Evolutionary conservation across 805 yeast species (phyloP), one percentile per base, ranked within the genome.

Genomic region (Metschnikowia santaceciliae): DNA sequence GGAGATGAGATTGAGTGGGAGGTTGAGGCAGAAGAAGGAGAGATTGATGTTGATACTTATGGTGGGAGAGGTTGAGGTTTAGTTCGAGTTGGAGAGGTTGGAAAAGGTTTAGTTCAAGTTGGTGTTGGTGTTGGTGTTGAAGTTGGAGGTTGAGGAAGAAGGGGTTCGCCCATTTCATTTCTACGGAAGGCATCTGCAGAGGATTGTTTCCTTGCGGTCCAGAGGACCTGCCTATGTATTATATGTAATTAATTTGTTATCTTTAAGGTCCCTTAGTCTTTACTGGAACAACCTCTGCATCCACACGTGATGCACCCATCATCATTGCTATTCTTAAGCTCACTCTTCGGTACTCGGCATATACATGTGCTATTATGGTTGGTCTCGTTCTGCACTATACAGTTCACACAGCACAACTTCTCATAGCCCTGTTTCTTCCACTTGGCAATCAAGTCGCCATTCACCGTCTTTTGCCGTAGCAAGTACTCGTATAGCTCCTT

Each of bases 371-470:
- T 77, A 39, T 59, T 60, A 58, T 84, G 86, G 58, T 80, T 80
- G 42, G 77, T 82, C 54, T 86, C 90, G 36, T 66, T 66, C 26
- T 75, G 75, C 60, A 80, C 81, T 33, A 90, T 88, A 64, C 97
- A 90, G 55, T 79, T 76, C 52, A 90, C 66, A 64, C 97, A 90
- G 62, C 97, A 90, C 43, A 90, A 69, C 50, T 84, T 79, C 62
- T 90, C 97, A 65, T 90, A 90, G 8, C 97, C 97, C 61, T 80
- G 83, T 61, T 84, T 84, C 66, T 81, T 82, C 91, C 91, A 86
- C 55, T 72, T 90, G 20, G 96, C 92, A 32, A 90, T 88, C 50
- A 90, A 69, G 41, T 81, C 77, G 5, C 73, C 79, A 62, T 90
- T 92, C 2, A 80, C 87, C 54, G 81, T 80, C 52, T 80, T 79